Evolutionary conservation across 139 green algal genomes (phyloP), one percentile per base, ranked within the genome.

Genomic region (Coelastrella sp.): DNA sequence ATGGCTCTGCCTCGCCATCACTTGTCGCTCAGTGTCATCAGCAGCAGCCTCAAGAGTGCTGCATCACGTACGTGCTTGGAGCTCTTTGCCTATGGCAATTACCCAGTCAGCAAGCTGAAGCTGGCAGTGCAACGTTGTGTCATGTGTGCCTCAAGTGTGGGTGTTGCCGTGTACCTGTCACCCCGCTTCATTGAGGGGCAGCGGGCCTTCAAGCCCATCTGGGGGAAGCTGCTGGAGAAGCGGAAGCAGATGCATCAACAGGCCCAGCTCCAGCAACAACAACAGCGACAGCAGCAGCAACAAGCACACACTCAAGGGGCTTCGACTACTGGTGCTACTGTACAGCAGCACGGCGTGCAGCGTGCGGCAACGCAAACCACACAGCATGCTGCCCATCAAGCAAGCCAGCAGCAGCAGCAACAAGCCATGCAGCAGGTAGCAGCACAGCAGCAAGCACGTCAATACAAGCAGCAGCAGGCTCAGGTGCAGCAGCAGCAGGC

Each of bases 21-120:
- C 57, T 24, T 90, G 15, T 90, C 85, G 9, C 74, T 90, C 56
- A 83, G 68, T 76, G 59, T 90, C 56, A 74, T 90, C 58, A 78
- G 85, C 73, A 59, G 74, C 85, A 74, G 58, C 80, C 17, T 25
- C 78, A 87, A 15, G 82, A 35, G 9, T 14, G 8, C 56, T 7
- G 7, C 11, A 17, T n/a, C 56, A 27, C 70, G 85, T 8, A 27
- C 57, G 10, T 66, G 57, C 10, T 58, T 84, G 74, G 73, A 90
- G 85, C 24, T 84, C 6, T 88, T 84, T 49, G 59, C 58, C 10
- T 84, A 90, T 11, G 74, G 27, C 73, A 84, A 90, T 73, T 75
- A 84, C 59, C 70, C 72, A 59, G 25, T 84, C 17, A 75, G 5
- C 73, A 84, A 56, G 6, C n/a, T 84, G 10, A 75, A 76, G 73